A percentile compares a stretch with the other conserved stretches of the same genome.
These are phyloP conservation scores for Sesbania bispinosa DNA, from an alignment of 306 rosid genomes.

Conservation along the genomic window DNA sequence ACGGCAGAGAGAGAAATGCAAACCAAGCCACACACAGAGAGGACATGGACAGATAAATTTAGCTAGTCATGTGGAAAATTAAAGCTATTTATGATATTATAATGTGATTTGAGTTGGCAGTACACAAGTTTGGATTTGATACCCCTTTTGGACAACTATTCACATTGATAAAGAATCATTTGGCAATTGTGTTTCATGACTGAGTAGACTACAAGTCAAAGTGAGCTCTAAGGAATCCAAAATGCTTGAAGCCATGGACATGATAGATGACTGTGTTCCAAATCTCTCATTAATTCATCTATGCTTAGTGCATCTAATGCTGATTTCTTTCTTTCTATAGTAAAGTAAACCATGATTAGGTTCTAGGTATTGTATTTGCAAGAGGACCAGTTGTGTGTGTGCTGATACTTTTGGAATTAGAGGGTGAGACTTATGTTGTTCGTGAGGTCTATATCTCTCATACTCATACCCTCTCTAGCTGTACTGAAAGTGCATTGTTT, in stretches of 20 bases:
- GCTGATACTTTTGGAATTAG: constrained; percentile 76
- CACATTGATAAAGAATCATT: too few relatives aligned
- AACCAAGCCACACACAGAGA: too few relatives aligned
- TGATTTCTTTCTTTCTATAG: constrained; percentile 31
- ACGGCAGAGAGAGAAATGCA: constrained; percentile 16
- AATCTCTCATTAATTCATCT: neutral
- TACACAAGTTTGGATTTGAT: too few relatives aligned
- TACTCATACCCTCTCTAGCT: constrained; percentile 5
- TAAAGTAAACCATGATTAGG: constrained; percentile 51
- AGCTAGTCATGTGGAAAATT: too few relatives aligned
- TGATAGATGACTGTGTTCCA: neutral
- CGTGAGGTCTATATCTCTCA: constrained; percentile 60
- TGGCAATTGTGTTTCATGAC: too few relatives aligned
- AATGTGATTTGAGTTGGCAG: too few relatives aligned
- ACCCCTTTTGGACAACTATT: too few relatives aligned
- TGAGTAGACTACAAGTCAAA: too few relatives aligned
- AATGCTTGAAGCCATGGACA: neutral
- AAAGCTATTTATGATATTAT: too few relatives aligned
- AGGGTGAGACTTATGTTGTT: constrained; percentile 74
- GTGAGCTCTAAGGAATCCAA: neutral
- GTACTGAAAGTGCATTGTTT: neutral
- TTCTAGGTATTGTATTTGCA: constrained; percentile 97
- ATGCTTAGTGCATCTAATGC: constrained; percentile 11
- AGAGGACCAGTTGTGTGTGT: constrained; percentile 91
- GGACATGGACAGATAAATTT: too few relatives aligned